Evolutionary conservation across 371 early-diverging fungal species (phyloP), one percentile per base, ranked within the genome.

Genomic region (Blakeslea trispora): DNA sequence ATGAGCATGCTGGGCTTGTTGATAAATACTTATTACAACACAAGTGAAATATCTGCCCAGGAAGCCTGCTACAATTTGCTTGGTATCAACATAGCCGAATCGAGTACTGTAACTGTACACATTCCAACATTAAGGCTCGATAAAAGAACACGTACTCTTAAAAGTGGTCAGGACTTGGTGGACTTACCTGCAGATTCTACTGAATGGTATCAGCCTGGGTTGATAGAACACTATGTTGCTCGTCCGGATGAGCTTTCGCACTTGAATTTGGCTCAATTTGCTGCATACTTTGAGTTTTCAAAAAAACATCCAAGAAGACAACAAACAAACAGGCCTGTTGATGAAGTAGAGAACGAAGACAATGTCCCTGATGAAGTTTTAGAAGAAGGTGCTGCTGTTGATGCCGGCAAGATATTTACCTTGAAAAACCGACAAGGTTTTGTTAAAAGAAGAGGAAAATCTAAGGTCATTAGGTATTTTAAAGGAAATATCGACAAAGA

Each of bases 61-160:
- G 40, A 40, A 40, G 40, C 40, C 17, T 40, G n/a, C n/a, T 40
- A 40, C 40, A 40, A 40, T 11, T 40, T 40, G 40, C 40, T 40
- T 17, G 28, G 28, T 28, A 13, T 40, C 10, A 13, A 17, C 4
- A 40, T 40, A 11, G 40, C 17, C 13, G n/a, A 40, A 40, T 3
- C 40, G 2, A 40, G 40, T 40, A 40, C 40, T n/a, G 40, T 17
- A 2, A 5, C 40, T 40, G 40, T 40, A 11, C 2, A n/a, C 17
- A 17, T 40, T 40, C 17, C 13, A n/a, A 40, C 40, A n/a, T 13
- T 4, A 4, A 13, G 4, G 13, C n/a, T 4, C 4, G 40, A 40
- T 13, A 4, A 13, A 40, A 40, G 40, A 40, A 40, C 40, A 2
- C 40, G 40, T 4, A 40, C 10, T 13, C 13, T 40, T 3, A 40